phyloP scores from a whole-genome alignment of 1,284 basidiomycete species.

The Sanghuangporus weigelae region DNA sequence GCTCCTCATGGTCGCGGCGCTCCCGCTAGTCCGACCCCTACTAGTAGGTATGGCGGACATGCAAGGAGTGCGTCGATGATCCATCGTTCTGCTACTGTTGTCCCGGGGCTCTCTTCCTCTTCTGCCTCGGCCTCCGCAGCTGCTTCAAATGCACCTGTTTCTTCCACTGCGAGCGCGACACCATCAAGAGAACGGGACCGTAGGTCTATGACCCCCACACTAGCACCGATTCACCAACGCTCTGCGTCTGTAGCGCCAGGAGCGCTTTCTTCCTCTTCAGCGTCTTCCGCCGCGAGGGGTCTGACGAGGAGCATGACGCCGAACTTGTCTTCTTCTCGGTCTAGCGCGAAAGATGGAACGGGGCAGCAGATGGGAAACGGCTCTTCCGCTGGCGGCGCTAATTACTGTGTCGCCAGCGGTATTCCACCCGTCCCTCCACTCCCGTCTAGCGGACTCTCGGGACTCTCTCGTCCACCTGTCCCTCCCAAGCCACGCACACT shows the following conservation, averaged over 20 bases:
- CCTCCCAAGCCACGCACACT: conserved; percentile 18
- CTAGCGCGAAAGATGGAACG: neutral
- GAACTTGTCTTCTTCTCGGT: neutral
- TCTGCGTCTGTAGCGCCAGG: conserved; percentile 16
- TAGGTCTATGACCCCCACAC: conserved; percentile 11
- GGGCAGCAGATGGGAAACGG: conserved; percentile 12
- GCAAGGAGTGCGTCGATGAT: neutral
- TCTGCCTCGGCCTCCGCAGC: conserved; percentile 3
- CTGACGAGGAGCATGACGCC: conserved; percentile 6
- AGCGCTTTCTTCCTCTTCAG: neutral
- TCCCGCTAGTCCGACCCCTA: neutral
- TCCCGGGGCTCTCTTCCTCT: neutral
- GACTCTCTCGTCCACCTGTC: conserved; percentile 14
- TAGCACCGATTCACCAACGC: conserved; percentile 14
- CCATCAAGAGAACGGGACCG: neutral
- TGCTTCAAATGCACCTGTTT: neutral
- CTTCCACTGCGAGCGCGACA: neutral
- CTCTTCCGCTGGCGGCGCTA: conserved; percentile 16
- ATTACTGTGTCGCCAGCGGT: neutral
- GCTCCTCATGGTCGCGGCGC: neutral
- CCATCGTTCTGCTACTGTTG: conserved; percentile 1
- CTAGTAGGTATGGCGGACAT: neutral
- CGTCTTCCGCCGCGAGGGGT: neutral
- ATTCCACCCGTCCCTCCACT: conserved; percentile 2
- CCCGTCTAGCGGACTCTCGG: neutral